Base-by-base conservation (phyloP, 805 yeast species). In the Starmera caribaea region DNA sequence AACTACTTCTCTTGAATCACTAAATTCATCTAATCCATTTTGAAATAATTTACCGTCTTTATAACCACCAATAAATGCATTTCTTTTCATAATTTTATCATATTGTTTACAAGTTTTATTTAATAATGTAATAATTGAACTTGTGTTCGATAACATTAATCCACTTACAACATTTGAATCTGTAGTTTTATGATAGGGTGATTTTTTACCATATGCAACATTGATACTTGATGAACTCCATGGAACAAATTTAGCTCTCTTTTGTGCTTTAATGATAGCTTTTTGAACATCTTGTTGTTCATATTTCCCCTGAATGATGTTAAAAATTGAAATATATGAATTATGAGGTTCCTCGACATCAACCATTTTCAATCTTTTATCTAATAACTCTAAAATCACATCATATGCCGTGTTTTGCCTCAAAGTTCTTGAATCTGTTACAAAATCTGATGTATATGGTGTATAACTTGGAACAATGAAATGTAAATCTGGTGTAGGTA, bases 401-500 rank as follows among this genome's bases (percentile, higher is more conserved):
- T 92, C 98, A 49, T 85, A 79, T 11, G 88, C 90, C 9, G 89
- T 81, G 29, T 83, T 71, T 52, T 79, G 74, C 44, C 86, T 73
- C 26, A 80, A 72, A 27, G 71, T 76, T 51, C 68, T 74, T 15
- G 76, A 74, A 39, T 71, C 71, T 2, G 72, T 66, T 32, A 81
- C 79, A 41, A 75, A 74, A 47, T 82, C 86, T 8, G 82, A 58
- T 0, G 84, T 76, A 57, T 77, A 83, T n/a, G 92, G 92, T 2
- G 89, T 76, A 52, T 76, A 83, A 42, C 86, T 73, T 9, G 92
- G 81, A 36, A 72, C 69, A 12, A 83, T 53, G 51, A 84, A 86
- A 58, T 87, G 95, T 48, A 83, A 64, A 35, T 81, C 81, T 1
- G 95, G 95, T 0, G 87, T 80, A 2, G 97, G 96, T 3, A 92